A percentile compares a stretch with the other conserved stretches of the same genome.
Evolutionary conservation across 768 basidiomycete species (phyloP).

Genomic region (Paxillus rubicundulus): DNA sequence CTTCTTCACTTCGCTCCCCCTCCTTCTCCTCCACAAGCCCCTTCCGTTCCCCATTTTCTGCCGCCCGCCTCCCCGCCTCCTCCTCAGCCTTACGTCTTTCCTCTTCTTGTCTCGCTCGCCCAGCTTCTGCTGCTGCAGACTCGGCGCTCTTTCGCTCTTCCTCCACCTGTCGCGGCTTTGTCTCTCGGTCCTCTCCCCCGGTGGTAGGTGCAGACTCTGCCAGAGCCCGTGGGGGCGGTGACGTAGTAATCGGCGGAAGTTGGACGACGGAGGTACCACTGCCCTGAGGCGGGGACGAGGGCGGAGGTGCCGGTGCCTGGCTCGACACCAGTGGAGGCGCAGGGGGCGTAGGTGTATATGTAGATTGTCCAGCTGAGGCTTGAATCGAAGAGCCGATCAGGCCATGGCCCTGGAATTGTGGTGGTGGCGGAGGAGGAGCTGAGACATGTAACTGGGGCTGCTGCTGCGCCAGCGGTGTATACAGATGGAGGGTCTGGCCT

Average conservation of each 20-base stretch:
- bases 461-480: constrained; percentile 15
- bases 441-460: constrained; percentile 21
- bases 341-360: background rate
- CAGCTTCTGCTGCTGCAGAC: background rate
- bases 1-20: constrained; percentile 13
- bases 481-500: constrained; percentile 8
- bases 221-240: constrained; percentile 14
- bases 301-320: constrained; percentile 9
- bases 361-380: constrained; percentile 1
- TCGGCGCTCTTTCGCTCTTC: constrained; percentile 16
- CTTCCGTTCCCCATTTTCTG: constrained; percentile 10
- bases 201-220: background rate
- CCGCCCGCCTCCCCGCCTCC: constrained; percentile 22
- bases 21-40: constrained; percentile 20
- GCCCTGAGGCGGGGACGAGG: constrained; percentile 1
- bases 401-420: constrained; percentile 8
- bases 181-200: constrained; percentile 30
- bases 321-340: background rate
- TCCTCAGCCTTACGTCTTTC: constrained; percentile 28
- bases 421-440: constrained; percentile 16
- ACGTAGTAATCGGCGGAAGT: constrained; percentile 19
- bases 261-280: constrained; percentile 9
- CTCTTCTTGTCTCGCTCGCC: constrained; percentile 10
- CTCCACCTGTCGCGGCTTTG: constrained; percentile 43
- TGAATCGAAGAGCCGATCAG: background rate